Percentiles rank a stretch among this genome's conserved stretches.
Conservation (phyloP, 2,329 filamentous ascomycete genomes). For the Dryadomyces sulphureus region DNA sequence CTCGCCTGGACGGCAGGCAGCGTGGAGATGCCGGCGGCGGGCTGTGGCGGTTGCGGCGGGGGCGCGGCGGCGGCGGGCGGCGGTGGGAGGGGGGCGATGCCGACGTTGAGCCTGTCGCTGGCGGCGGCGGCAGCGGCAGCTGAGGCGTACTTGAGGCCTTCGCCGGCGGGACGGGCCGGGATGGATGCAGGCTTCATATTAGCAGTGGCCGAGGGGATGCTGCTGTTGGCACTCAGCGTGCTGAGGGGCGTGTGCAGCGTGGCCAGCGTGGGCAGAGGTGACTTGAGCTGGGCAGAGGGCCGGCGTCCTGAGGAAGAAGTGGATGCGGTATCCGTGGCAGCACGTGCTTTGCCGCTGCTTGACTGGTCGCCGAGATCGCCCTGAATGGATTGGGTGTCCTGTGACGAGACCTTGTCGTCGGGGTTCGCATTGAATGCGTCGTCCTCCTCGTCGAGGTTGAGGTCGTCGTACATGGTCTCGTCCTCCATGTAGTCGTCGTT, state of each 20-base stretch:
- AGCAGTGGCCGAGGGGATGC: slow-evolving; percentile 26
- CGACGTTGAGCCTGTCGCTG: slow-evolving; percentile 73
- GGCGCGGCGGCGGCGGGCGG: slow-evolving; percentile 48
- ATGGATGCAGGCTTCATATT: slow-evolving; percentile 87
- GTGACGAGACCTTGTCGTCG: slow-evolving; percentile 80
- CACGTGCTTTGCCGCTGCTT: slow-evolving; percentile 33
- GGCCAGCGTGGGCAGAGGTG: slow-evolving; percentile 80
- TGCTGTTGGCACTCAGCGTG: slow-evolving; percentile 44
- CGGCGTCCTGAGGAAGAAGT: slow-evolving; percentile 42
- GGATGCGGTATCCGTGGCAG: slow-evolving; percentile 38
- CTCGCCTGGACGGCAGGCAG: slow-evolving; percentile 39
- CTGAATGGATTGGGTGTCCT: slow-evolving; percentile 84
- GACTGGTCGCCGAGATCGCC: slow-evolving; percentile 56
- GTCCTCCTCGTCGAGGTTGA: slow-evolving; percentile 86
- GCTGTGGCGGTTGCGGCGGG: slow-evolving; percentile 14
- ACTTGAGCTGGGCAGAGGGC: slow-evolving; percentile 84
- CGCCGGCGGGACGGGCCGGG: slow-evolving; percentile 71
- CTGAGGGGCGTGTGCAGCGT: slow-evolving; percentile 67
- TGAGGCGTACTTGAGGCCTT: slow-evolving; percentile 91
- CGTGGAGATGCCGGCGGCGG: slow-evolving; percentile 23
- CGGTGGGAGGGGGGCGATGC: slow-evolving; percentile 84
- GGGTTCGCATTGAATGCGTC: slow-evolving; percentile 74
- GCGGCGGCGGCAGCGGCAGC: slow-evolving; percentile 88
- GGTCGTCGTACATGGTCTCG: slow-evolving; percentile 87
- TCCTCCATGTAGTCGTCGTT: slow-evolving; percentile 87